Evolutionary conservation across 257 asterid genomes (phyloP).

Genomic region (Haberlea rhodopensis): DNA sequence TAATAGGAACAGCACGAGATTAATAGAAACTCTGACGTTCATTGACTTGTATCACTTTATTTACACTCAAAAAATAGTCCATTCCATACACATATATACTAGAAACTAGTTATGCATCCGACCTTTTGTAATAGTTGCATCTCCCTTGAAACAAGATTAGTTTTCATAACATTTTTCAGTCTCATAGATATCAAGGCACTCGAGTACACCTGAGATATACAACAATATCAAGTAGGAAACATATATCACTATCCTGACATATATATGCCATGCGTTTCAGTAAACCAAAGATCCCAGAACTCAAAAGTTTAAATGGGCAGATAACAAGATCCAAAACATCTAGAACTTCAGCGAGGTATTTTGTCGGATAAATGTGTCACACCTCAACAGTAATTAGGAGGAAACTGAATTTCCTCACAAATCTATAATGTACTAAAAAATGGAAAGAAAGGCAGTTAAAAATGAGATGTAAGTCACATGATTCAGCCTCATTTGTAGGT

Average conservation of each 20-base stretch:
- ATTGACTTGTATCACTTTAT: background rate
- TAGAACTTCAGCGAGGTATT: background rate
- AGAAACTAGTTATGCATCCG: background rate
- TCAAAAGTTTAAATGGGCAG: background rate
- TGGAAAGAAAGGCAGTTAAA: background rate
- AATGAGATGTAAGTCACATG: background rate
- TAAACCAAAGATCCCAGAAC: too few species aligned
- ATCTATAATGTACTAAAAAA: background rate
- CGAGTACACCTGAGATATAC: too few species aligned
- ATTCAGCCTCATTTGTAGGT: background rate
- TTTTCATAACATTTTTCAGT: constrained; percentile 2
- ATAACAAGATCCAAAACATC: background rate
- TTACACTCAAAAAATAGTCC: background rate
- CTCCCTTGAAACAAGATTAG: background rate
- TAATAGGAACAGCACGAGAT: background rate
- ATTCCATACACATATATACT: background rate
- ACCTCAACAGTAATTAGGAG: too few species aligned
- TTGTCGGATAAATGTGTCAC: too few species aligned
- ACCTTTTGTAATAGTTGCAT: background rate
- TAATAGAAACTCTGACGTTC: background rate
- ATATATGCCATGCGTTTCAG: too few species aligned
- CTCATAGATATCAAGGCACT: too few species aligned
- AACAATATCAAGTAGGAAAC: too few species aligned
- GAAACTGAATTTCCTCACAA: background rate
- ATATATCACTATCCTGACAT: too few species aligned